Base-by-base conservation (phyloP, 2,329 filamentous ascomycete genomes). In the Venturiaceae sp. region DNA sequence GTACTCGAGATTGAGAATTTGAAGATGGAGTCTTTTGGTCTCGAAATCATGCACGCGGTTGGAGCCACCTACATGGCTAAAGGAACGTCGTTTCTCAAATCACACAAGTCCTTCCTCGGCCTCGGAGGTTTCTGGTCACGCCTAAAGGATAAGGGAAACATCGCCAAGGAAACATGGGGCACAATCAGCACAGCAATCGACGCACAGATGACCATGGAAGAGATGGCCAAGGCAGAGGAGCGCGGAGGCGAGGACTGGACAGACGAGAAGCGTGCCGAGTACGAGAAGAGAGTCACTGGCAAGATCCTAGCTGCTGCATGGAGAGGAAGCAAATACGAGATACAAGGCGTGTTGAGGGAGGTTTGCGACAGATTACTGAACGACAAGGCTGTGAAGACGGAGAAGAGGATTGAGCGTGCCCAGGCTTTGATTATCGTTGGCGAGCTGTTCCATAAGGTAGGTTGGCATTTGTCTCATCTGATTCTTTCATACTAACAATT, bases 91-190 rank as follows among this genome's bases (percentile, higher is more conserved):
- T 86, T 96, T 68, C 80, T 99, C 64, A 95, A 96, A 72, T 92
- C 87, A 54, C 94, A 99, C 71, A 97, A 97, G 74, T 94, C 96
- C 76, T 95, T 96, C 76, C 85, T 99, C 60, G 94, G 94, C 58
- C 94, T 99, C 62, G 88, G 88, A 53, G 94, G 94, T 57, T 97
- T 99, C 80, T 95, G 96, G 74, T 90, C 85, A 60, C 83, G 91
- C 58, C 82, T 99, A 66, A 95, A 94, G 77, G 94, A 99, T 73
- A 97, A 97, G 83, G 92, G 92, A 62, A 94, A 87, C 2, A 82
- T 97, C 62, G 91, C 95, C 67, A 97, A 97, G 80, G 94, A 99
- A 69, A 97, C 94, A 1, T 99, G 94, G 94, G 92, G 89, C 69
- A 99, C 94, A 32, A 96, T 99, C 69, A 91, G 86, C 63, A 95